Base-by-base conservation (phyloP, 2,329 filamentous ascomycete species). In the Xylariaceae sp. region DNA sequence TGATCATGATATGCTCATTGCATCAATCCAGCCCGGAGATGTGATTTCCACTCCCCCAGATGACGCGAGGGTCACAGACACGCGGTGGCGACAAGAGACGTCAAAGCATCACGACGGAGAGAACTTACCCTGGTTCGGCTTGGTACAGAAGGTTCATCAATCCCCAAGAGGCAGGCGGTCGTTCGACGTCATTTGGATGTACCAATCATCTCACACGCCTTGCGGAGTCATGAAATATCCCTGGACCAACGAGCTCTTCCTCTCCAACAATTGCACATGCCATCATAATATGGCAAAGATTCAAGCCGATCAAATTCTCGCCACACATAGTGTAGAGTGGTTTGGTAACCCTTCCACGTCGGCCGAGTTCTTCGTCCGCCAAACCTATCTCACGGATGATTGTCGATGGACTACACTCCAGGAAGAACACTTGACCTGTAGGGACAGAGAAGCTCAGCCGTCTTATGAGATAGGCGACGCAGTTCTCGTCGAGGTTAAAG, bases 261-360 rank as follows among this genome's bases (percentile, higher is more conserved):
- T 93, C 0, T 90, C 87, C 0, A 84, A 91, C 48, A 85, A 92
- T 56, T 93, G 91, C 72, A 89, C 87, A 1, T 95, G 90, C 59
- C 69, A 75, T 0, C 67, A 61, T 7, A 45, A 43, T 0, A 55
- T 54, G 0, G 55, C 73, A 0, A 77, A 79, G 23, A 76, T 90
- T 2, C 62, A 76, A 0, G 77, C 80, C 1, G 71, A 79, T 0
- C 80, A 90, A 32, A 75, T 92, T 0, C 65, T 85, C 0, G 78
- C 77, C 0, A 81, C 81, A 1, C 81, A 89, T 41, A 61, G 77
- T 0, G 79, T 93, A 0, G 77, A 83, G 58, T 87, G 84, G 71
- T 82, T 84, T 6, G 78, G 78, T 0, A 70, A 72, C 1, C 81
- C 84, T 0, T 68, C 74, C 0, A 77, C 75, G 0, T 66, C 65